Conservation (phyloP, 2,329 filamentous ascomycete genomes). For the Colletotrichum sp. region DNA sequence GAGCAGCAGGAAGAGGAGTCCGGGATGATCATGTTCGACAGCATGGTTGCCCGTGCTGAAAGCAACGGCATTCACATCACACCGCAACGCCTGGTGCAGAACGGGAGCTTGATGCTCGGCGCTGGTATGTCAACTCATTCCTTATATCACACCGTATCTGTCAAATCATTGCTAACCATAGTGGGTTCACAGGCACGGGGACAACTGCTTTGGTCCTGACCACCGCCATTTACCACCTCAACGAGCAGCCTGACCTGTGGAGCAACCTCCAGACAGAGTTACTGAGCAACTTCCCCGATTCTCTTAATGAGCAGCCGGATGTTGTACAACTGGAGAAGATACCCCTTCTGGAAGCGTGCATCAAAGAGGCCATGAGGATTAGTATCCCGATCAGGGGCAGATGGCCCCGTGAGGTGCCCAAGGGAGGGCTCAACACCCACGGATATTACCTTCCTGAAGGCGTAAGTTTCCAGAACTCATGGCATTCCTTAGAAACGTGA, state of each 20-base stretch:
- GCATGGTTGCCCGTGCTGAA: background rate
- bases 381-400: background rate
- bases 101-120: background rate
- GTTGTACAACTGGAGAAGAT: background rate
- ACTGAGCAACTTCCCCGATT: background rate
- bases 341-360: background rate
- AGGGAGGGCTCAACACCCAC: background rate
- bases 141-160: background rate
- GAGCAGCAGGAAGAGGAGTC: background rate
- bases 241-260: background rate
- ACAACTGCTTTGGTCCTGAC: background rate
- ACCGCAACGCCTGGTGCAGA: background rate
- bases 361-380: background rate
- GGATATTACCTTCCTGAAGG: background rate
- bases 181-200: background rate
- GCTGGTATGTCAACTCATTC: background rate
- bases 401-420: background rate
- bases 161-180: background rate
- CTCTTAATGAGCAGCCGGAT: background rate
- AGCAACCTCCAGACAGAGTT: background rate
- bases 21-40: background rate
- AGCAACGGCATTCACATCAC: background rate
- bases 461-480: background rate
- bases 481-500: accelerated
- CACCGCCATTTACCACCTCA: background rate